Base-by-base conservation (phyloP, 352 stramenopile species). In the Thalassiosira livingstoniorum region DNA sequence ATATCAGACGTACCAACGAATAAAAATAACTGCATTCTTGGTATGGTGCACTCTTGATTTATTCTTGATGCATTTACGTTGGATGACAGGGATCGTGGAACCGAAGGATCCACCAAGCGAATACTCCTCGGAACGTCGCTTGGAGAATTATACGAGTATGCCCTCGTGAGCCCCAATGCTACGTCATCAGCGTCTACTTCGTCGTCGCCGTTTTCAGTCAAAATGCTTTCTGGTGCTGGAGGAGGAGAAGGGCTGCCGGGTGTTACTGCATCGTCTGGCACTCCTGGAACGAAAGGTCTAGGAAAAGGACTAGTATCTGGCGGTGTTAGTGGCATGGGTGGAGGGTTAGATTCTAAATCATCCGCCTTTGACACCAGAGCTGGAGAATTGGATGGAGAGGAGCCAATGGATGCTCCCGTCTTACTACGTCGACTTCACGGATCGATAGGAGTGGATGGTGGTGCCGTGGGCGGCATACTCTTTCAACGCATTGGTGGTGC, bases 61-160 rank as follows among this genome's bases (percentile, higher is more conserved):
- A n/a, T n/a, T n/a, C n/a, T n/a, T n/a, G n/a, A n/a, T n/a, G n/a
- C n/a, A n/a, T n/a, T n/a, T n/a, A n/a, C n/a, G n/a, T n/a, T n/a
- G n/a, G n/a, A n/a, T n/a, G n/a, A 37, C 69, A 85, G 81, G 45
- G 87, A 92, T 73, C 75, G 78, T 60, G 90, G 90, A 57, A 94
- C 90, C 0, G 90, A 94, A 77, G 88, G 90, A n/a, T 92, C 87
- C 1, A 92, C 80, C 11, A 91, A 91, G 35, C 83, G 78, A 55
- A 92, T 94, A 55, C 66, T 94, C n/a, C 55, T 94, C 37, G 90
- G 88, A 73, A 94, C 87, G 39, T 90, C 75, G 37, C 54, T 76
- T 51, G 90, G 88, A 29, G 88, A 93, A 83, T 85, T 94, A 37
- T 94, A 94, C 37, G 88, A 94, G 72, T 93, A 93, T 75, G 64